A percentile compares a stretch with the other conserved stretches of the same genome.
Conservation (phyloP, 2,329 filamentous ascomycete genomes). For the Fusarium oxysporum region DNA sequence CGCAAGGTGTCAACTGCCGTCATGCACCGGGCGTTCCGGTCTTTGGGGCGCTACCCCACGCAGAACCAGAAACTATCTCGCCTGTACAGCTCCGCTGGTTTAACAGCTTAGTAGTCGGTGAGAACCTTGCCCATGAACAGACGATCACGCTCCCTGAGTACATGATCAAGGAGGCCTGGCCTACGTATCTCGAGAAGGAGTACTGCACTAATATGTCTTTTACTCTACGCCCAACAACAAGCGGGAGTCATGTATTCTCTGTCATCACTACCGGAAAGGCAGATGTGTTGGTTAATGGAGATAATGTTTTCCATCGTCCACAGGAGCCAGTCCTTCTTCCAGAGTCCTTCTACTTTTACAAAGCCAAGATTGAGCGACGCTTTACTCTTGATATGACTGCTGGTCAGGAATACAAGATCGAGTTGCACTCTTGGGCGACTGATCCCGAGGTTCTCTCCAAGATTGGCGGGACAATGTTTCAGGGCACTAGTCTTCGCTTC, state of each 20-base stretch:
- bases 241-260: neutral
- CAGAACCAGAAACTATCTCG: neutral
- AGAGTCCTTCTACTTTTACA: constrained; percentile 14
- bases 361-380: constrained; percentile 7
- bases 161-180: constrained; percentile 16
- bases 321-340: neutral
- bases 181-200: neutral
- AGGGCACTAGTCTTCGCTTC: constrained; percentile 7
- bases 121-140: neutral
- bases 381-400: neutral
- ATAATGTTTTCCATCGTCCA: neutral
- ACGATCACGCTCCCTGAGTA: neutral
- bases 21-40: neutral
- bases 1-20: neutral
- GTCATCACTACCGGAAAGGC: constrained; percentile 1
- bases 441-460: neutral
- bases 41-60: neutral
- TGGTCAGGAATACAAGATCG: neutral
- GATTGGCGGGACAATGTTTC: constrained; percentile 7
- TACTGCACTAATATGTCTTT: neutral
- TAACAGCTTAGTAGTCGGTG: neutral
- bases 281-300: neutral
- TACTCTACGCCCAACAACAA: neutral
- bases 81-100: neutral
- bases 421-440: constrained; percentile 7